A percentile compares a stretch with the other conserved stretches of the same genome.
phyloP scores from a whole-genome alignment of 2,329 filamentous ascomycete genomes.

The Pezicula carpinea region DNA sequence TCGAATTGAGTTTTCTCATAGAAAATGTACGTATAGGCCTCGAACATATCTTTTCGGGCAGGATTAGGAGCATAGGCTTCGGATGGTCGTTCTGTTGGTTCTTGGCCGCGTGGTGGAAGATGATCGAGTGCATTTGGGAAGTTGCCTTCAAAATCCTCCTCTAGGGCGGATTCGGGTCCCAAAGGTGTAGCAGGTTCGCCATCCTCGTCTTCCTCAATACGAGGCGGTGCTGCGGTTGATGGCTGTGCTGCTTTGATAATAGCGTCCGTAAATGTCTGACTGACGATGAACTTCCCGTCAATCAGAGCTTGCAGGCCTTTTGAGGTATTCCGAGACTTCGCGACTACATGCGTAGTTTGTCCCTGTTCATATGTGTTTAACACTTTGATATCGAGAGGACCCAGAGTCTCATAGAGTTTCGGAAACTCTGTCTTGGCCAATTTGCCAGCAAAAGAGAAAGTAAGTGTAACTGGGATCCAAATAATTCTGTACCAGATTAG shows the following conservation, averaged over 20 bases:
- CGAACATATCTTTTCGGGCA: conserved; percentile 66
- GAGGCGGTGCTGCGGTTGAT: conserved; percentile 43
- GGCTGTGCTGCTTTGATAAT: conserved; percentile 53
- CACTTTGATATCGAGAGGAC: conserved; percentile 86
- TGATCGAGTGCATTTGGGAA: conserved; percentile 75
- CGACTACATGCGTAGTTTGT: conserved; percentile 81
- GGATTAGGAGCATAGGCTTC: conserved; percentile 69
- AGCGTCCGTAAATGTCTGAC: conserved; percentile 66
- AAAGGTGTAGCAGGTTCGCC: no score
- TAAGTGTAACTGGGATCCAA: conserved; percentile 79
- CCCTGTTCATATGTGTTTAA: conserved; percentile 64
- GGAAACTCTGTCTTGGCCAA: conserved; percentile 62
- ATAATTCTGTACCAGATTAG: conserved; percentile 49
- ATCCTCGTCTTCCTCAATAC: conserved; percentile 15
- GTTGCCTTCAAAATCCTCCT: conserved; percentile 70
- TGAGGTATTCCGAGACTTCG: conserved; percentile 84
- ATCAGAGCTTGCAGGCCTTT: conserved; percentile 84
- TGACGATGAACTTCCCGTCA: conserved; percentile 73
- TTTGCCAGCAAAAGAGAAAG: conserved; percentile 70
- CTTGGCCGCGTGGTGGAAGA: conserved; percentile 70
- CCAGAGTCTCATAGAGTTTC: conserved; percentile 60
- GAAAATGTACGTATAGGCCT: conserved; percentile 86
- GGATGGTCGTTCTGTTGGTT: conserved; percentile 64
- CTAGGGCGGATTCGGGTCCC: conserved; percentile 49
- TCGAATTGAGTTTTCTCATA: conserved; percentile 72